A percentile compares a stretch with the other conserved stretches of the same genome.
Conservation (phyloP, 129 eudicot genomes). For the Tagetes erecta region DNA sequence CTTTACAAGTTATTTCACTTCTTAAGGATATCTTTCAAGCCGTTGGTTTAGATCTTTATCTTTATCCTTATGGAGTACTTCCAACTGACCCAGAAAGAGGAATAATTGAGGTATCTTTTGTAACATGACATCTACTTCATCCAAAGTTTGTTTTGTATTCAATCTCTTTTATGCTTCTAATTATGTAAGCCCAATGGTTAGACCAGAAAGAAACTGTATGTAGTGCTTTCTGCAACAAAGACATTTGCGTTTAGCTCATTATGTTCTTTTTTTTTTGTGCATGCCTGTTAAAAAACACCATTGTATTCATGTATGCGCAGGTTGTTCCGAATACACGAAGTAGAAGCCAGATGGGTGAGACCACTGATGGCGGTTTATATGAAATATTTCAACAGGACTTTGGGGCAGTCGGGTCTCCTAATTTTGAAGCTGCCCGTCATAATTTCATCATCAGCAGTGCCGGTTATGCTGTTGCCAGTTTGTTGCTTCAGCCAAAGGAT, state of each 20-base stretch:
- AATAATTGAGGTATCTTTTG: conserved; percentile 80
- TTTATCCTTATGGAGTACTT: conserved; percentile 95
- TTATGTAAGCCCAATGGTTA: neutral
- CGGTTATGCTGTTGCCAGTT: conserved; percentile 99
- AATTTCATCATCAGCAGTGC: conserved; percentile 96
- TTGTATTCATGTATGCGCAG: conserved; percentile 39
- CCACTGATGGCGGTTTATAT: conserved; percentile 95
- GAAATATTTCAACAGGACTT: conserved; percentile 97
- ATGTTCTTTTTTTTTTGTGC: neutral
- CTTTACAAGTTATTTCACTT: conserved; percentile 95
- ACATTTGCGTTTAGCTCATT: neutral
- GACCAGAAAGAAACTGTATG: neutral
- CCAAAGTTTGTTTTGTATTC: neutral
- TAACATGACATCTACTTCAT: neutral
- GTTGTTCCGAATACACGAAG: conserved; percentile 98
- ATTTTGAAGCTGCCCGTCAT: conserved; percentile 94
- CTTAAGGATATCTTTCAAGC: conserved; percentile 91
- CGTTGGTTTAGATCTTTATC: conserved; percentile 80
- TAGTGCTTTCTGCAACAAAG: neutral
- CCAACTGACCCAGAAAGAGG: conserved; percentile 98
- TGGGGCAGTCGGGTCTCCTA: conserved; percentile 93
- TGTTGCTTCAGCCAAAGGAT: conserved; percentile 97
- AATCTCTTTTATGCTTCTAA: neutral
- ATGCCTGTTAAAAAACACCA: neutral
- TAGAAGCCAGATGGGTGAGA: conserved; percentile 99